Percentiles rank a stretch among this genome's conserved stretches.
phyloP scores from a whole-genome alignment of 768 basidiomycete genomes.

The Trametes punicea region DNA sequence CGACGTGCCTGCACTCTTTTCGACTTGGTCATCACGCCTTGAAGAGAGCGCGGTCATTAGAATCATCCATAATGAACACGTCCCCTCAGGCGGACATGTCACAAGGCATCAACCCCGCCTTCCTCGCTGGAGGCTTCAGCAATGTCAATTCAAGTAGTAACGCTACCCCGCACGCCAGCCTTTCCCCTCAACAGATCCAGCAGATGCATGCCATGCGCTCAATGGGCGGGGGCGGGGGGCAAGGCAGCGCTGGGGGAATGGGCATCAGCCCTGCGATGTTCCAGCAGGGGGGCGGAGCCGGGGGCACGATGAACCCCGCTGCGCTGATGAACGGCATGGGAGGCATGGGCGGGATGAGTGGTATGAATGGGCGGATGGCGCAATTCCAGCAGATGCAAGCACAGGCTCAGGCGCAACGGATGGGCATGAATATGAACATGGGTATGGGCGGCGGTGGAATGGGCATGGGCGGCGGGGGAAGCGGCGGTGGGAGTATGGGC shows the following conservation, averaged over 20 bases:
- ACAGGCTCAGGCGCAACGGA: slow-evolving; percentile 17
- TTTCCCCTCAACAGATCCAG: slow-evolving; percentile 20
- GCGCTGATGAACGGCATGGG: slow-evolving; percentile 23
- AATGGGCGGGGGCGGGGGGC: slow-evolving; percentile 7
- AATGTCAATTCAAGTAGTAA: not conserved
- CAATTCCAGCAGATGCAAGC: slow-evolving; percentile 20
- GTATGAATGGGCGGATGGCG: slow-evolving; percentile 14
- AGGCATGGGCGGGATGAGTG: slow-evolving; percentile 22
- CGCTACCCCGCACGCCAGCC: not conserved
- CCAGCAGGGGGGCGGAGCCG: slow-evolving; percentile 12
- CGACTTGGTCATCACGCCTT: not conserved
- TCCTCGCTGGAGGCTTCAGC: slow-evolving; percentile 17
- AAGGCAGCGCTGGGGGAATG: slow-evolving; percentile 14
- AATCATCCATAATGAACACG: slow-evolving; percentile 5
- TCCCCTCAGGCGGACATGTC: slow-evolving; percentile 17
- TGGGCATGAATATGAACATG: slow-evolving; percentile 18
- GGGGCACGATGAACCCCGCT: slow-evolving; percentile 25
- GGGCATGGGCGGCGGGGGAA: slow-evolving; percentile 10
- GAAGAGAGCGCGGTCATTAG: not conserved
- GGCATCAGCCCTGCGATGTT: slow-evolving; percentile 18
- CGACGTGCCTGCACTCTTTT: not conserved
- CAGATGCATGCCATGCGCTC: slow-evolving; percentile 21
- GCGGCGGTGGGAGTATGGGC: slow-evolving; percentile 12
- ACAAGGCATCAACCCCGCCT: slow-evolving; percentile 22
- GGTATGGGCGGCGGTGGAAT: slow-evolving; percentile 19